Evolutionary conservation across 2,329 filamentous ascomycete species (phyloP).

Genomic region (Ploettnerulaceae sp.): DNA sequence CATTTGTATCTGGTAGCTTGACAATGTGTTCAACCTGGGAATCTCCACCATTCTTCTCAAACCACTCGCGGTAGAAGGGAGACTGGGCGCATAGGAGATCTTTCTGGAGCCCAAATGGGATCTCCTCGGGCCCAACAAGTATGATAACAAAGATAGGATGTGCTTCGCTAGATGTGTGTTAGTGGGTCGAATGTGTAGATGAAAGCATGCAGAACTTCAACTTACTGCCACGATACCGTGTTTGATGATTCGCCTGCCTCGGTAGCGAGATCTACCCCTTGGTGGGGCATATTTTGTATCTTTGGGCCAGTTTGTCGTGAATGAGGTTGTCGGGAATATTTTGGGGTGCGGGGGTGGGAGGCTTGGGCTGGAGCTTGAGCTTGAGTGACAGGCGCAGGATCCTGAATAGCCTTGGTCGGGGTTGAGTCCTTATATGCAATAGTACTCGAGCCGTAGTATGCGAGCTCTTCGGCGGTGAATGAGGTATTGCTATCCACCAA

Average conservation of each 20-base stretch:
- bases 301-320: not conserved
- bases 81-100: slow-evolving; percentile 30
- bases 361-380: not conserved
- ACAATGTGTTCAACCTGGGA: slow-evolving; percentile 26
- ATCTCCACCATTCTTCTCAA: slow-evolving; percentile 16
- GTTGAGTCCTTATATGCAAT: slow-evolving; percentile 9
- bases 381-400: too few species aligned
- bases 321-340: not conserved
- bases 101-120: slow-evolving; percentile 31
- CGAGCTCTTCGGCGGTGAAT: slow-evolving; percentile 6
- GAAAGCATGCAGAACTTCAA: not conserved
- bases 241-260: slow-evolving; percentile 21
- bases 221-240: slow-evolving; percentile 31
- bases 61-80: slow-evolving; percentile 28
- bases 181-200: not conserved
- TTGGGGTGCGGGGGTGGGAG: not conserved
- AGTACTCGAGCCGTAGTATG: slow-evolving; percentile 6
- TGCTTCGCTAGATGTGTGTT: slow-evolving; percentile 21
- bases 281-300: slow-evolving; percentile 15
- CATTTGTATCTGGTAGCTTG: slow-evolving; percentile 25
- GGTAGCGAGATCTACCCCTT: slow-evolving; percentile 25
- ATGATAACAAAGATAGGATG: slow-evolving; percentile 31
- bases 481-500: not conserved
- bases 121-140: slow-evolving; percentile 28
- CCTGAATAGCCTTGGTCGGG: not conserved